Base-by-base conservation (phyloP, 2,329 filamentous ascomycete genomes). In the Ceratocystis ficicola region DNA sequence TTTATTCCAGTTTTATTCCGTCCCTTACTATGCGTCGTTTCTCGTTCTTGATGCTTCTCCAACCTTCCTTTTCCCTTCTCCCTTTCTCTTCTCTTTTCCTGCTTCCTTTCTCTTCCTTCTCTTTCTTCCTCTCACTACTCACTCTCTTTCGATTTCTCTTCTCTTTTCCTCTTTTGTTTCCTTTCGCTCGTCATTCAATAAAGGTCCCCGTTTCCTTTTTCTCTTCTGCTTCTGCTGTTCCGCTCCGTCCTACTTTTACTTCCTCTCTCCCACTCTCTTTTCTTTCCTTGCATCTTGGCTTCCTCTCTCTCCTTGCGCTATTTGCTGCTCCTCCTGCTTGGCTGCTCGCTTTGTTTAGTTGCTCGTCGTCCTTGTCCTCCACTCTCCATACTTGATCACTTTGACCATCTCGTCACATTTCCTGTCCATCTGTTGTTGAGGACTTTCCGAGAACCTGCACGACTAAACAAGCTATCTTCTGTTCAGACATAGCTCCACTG, bases 371-470 rank as follows among this genome's bases (percentile, higher is more conserved):
- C 57, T 44, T 30, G 30, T 59, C 28, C 30, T 65, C 46, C 8
- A n/a, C 57, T 62, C 69, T 68, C 48, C 67, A 67, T 66, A 66
- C 67, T 69, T 57, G 61, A 65, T 68, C 67, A 61, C 66, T 70
- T 69, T 65, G 67, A 66, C 68, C 67, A 59, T 36, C 73, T 74
- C 71, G 70, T 70, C 71, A 67, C 69, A 68, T 71, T 72, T 70
- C 69, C 68, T 72, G 70, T 67, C 71, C 68, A 72, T 73, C 70
- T 71, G 71, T 72, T 71, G 71, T 68, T 69, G 71, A 71, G 72
- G 72, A 73, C 72, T 44, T 61, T 15, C 57, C 25, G 52, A 36
- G 46, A 36, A 30, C 32, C 48, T 20, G 44, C 44, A 32, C 41
- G 50, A 25, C 12, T 60, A 32, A 25, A 46, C 30, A 50, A 25